Evolutionary conservation across 805 yeast genomes (phyloP).

Genomic region (Myxozyma udenii): DNA sequence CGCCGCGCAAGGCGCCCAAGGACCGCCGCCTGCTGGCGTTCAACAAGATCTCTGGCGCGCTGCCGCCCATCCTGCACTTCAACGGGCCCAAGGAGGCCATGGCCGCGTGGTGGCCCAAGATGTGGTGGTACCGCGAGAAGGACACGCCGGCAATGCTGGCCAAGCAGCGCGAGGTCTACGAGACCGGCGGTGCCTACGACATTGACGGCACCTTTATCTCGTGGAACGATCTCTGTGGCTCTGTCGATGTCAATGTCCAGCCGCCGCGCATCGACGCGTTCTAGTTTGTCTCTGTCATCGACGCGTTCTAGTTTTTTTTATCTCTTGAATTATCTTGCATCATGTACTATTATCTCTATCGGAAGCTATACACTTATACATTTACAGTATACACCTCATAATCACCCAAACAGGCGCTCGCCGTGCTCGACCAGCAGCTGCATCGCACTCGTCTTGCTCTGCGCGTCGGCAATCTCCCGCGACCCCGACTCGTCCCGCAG

Average conservation of each 20-base stretch:
- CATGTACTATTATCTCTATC: neutral
- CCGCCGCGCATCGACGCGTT: neutral
- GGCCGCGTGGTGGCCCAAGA: slow-evolving; percentile 29
- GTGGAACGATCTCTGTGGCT: slow-evolving; percentile 22
- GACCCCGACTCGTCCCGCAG: slow-evolving; percentile 76
- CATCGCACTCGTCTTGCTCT: slow-evolving; percentile 69
- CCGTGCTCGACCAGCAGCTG: slow-evolving; percentile 55
- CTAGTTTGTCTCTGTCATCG: neutral
- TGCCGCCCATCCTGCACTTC: slow-evolving; percentile 26
- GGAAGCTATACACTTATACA: neutral
- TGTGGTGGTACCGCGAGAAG: slow-evolving; percentile 26
- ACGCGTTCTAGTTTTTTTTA: neutral
- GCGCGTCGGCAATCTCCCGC: slow-evolving; percentile 81
- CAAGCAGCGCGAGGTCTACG: slow-evolving; percentile 13
- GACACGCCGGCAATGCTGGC: slow-evolving; percentile 15
- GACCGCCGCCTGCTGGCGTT: slow-evolving; percentile 23
- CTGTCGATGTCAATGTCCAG: slow-evolving; percentile 19
- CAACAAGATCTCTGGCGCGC: slow-evolving; percentile 24
- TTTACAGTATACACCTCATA: no score
- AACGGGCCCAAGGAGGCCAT: slow-evolving; percentile 29
- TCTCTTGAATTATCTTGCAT: neutral
- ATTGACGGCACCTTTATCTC: slow-evolving; percentile 22
- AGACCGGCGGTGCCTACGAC: slow-evolving; percentile 27
- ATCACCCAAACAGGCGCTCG: slow-evolving; percentile 27
- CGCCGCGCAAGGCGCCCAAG: slow-evolving; percentile 17